phyloP scores from a whole-genome alignment of 306 rosid genomes.

The Arachis hypogaea region DNA sequence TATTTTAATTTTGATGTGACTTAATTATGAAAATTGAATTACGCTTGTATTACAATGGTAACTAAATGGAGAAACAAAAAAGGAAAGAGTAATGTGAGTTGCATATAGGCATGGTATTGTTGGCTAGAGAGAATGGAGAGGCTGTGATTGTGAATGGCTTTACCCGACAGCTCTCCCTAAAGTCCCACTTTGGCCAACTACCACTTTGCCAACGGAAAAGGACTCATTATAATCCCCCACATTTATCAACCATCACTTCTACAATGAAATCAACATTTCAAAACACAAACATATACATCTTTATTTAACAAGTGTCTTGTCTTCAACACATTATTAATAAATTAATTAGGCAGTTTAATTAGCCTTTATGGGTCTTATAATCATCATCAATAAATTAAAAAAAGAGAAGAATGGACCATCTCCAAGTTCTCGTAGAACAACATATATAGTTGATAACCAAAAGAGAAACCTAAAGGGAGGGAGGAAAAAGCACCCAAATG shows the following conservation, averaged over 20 bases:
- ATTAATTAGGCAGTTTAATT: not conserved
- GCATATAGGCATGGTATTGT: not conserved
- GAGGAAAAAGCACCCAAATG: constrained; percentile 22
- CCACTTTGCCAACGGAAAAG: not conserved
- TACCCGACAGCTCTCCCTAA: not conserved
- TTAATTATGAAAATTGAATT: no score
- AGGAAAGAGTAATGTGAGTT: no score
- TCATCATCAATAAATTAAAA: not conserved
- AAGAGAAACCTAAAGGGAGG: constrained; percentile 19
- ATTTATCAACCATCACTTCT: not conserved
- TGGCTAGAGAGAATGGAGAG: constrained; percentile 4
- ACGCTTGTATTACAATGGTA: no score
- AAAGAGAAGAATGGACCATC: constrained; percentile 11
- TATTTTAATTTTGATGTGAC: no score
- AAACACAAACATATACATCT: not conserved
- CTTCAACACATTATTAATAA: constrained; percentile 5
- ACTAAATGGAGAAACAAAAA: no score
- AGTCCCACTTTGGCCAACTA: not conserved
- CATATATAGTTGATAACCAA: not conserved
- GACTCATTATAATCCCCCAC: not conserved
- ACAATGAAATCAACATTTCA: no score
- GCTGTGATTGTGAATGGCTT: not conserved
- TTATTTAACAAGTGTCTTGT: not conserved
- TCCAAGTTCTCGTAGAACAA: constrained; percentile 1
- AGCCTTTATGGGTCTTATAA: constrained; percentile 11